Conservation (phyloP, 176 grass and related monocot species). For the Poa annua region DNA sequence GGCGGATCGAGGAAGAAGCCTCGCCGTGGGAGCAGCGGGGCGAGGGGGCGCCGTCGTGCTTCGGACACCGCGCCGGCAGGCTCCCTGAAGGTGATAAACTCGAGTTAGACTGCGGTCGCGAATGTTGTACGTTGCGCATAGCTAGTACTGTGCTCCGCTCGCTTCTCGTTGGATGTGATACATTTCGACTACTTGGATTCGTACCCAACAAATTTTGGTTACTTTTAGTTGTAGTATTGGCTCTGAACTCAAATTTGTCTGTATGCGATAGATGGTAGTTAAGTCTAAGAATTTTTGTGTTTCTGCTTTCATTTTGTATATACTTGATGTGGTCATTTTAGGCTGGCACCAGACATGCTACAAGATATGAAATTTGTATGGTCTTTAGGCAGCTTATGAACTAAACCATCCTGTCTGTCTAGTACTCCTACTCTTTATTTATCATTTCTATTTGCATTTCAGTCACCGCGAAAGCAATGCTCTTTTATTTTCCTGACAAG, state of each 20-base stretch:
- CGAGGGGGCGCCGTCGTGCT: slow-evolving; percentile 38
- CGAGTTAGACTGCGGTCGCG: not conserved
- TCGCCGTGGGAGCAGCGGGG: slow-evolving; percentile 36
- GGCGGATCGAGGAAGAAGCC: slow-evolving; percentile 46
- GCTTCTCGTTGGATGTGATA: not conserved
- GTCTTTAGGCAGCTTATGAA: not conserved
- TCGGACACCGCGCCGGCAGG: not conserved
- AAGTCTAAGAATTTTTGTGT: not conserved
- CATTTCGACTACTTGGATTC: not conserved
- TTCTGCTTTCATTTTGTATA: not conserved
- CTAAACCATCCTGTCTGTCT: slow-evolving; percentile 1
- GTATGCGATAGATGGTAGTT: not conserved
- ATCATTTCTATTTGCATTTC: slow-evolving; percentile 6
- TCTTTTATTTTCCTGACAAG: not conserved
- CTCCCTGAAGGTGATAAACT: slow-evolving; percentile 48
- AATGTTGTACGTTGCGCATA: not conserved
- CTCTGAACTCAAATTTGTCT: not conserved
- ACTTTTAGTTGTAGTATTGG: not conserved
- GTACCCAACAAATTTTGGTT: not conserved
- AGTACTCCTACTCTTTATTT: not conserved
- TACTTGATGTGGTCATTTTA: slow-evolving; percentile 21
- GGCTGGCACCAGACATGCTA: not conserved
- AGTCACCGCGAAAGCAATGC: not conserved
- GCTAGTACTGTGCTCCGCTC: not conserved
- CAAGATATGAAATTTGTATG: not conserved